Conservation (phyloP, 208 protist species). For the Acanthamoeba healyi region DNA sequence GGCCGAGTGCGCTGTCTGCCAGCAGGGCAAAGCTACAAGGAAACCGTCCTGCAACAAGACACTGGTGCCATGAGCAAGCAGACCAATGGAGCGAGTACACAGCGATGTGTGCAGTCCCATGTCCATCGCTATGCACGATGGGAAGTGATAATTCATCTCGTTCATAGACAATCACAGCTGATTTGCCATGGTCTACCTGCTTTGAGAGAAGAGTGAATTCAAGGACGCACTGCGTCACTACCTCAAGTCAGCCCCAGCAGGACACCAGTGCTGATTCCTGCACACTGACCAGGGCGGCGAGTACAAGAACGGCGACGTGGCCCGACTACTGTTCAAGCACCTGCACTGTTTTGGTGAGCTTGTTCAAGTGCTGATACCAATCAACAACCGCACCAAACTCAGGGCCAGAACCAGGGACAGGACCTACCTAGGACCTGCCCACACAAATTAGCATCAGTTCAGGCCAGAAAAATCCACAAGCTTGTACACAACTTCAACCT, state of each 20-base stretch:
- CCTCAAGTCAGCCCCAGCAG: not conserved
- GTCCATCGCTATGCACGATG: not conserved
- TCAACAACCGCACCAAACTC: too few species aligned
- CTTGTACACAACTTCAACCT: not conserved
- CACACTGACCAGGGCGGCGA: not conserved
- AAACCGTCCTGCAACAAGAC: not conserved
- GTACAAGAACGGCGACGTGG: not conserved
- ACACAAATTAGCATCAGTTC: too few species aligned
- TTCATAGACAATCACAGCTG: not conserved
- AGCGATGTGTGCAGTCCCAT: not conserved
- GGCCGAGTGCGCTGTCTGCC: not conserved
- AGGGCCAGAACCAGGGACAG: not conserved
- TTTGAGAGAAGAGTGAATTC: not conserved
- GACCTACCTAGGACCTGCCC: not conserved
- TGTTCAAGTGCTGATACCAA: too few species aligned
- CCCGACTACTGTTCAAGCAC: not conserved
- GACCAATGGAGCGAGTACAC: not conserved
- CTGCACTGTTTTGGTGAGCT: too few species aligned
- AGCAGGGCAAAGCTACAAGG: not conserved
- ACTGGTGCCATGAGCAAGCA: not conserved
- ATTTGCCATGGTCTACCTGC: not conserved
- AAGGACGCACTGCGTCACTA: not conserved
- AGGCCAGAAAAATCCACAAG: not conserved
- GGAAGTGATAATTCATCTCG: not conserved
- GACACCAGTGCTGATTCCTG: not conserved